A percentile compares a stretch with the other conserved stretches of the same genome.
phyloP scores from a whole-genome alignment of 1,139 yeast genomes.

The Candida dubliniensis region DNA sequence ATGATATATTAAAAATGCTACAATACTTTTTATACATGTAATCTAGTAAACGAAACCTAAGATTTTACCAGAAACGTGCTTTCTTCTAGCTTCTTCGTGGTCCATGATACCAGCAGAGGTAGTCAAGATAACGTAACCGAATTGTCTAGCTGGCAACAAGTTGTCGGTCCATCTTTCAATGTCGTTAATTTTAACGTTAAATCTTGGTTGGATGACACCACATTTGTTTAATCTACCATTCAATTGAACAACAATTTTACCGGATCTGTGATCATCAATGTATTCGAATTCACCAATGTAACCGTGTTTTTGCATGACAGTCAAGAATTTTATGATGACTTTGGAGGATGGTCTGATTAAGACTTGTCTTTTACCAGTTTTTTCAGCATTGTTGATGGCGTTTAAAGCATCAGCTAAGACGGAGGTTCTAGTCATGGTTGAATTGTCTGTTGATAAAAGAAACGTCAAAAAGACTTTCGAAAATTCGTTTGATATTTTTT shows the following conservation, averaged over 20 bases:
- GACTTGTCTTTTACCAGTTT: slow-evolving; percentile 99
- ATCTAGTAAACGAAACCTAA: slow-evolving; percentile 90
- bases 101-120: slow-evolving; percentile 99
- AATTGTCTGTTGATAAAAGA: slow-evolving; percentile 4
- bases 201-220: slow-evolving; percentile 98
- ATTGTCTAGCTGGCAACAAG: slow-evolving; percentile 98
- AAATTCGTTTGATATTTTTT: slow-evolving; percentile 3
- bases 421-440: slow-evolving; percentile 93
- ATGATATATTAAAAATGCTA: slow-evolving; percentile 5
- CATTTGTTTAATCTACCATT: slow-evolving; percentile 98
- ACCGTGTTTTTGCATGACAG: slow-evolving; percentile 98
- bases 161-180: slow-evolving; percentile 98
- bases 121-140: slow-evolving; percentile 94
- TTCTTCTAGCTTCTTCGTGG: slow-evolving; percentile 99
- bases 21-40: slow-evolving; percentile 5
- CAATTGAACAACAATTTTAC: slow-evolving; percentile 93
- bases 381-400: slow-evolving; percentile 98
- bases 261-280: slow-evolving; percentile 99
- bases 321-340: slow-evolving; percentile 94
- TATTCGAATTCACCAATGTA: slow-evolving; percentile 99
- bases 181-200: slow-evolving; percentile 90
- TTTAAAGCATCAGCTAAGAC: slow-evolving; percentile 99
- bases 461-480: background rate
- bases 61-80: slow-evolving; percentile 98
- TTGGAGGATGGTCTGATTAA: slow-evolving; percentile 98